Conservation (phyloP, 225 moss, liverwort and hornwort species). For the Pseudoscleropodium purum region DNA sequence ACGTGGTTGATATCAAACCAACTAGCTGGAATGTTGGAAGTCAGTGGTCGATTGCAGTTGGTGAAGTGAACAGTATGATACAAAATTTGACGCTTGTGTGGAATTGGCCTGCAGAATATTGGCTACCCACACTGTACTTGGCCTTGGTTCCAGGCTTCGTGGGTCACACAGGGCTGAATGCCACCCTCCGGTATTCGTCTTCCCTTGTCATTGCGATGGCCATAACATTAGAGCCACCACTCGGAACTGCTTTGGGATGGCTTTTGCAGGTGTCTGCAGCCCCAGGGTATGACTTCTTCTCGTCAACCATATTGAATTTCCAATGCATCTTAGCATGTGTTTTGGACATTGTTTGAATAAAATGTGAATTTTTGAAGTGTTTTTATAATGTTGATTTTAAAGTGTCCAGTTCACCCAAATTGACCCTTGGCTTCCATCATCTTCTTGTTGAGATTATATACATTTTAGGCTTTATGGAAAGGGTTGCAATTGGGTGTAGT, state of each 20-base stretch:
- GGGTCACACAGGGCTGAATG: slow-evolving; percentile 64
- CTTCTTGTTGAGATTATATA: background rate
- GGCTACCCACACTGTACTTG: slow-evolving; percentile 37
- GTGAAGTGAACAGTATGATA: background rate
- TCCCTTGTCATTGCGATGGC: slow-evolving; percentile 61
- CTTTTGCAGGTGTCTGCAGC: slow-evolving; percentile 21
- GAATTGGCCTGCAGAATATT: slow-evolving; percentile 41
- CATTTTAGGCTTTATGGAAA: background rate
- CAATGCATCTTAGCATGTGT: background rate
- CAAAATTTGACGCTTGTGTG: background rate
- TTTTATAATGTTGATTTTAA: background rate
- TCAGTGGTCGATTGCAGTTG: background rate
- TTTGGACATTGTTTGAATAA: background rate
- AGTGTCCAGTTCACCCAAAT: background rate
- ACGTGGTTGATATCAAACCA: background rate
- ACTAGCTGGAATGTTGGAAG: background rate
- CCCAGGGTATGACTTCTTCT: slow-evolving; percentile 14
- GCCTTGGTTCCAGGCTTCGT: slow-evolving; percentile 65
- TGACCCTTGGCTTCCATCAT: background rate
- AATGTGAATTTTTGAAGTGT: background rate
- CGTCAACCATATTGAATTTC: background rate
- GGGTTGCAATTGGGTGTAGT: background rate
- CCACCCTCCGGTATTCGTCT: slow-evolving; percentile 40
- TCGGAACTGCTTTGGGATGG: slow-evolving; percentile 58
- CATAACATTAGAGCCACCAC: slow-evolving; percentile 45